phyloP scores from a whole-genome alignment of 2,329 filamentous ascomycete species.

The Neonectria faginata region DNA sequence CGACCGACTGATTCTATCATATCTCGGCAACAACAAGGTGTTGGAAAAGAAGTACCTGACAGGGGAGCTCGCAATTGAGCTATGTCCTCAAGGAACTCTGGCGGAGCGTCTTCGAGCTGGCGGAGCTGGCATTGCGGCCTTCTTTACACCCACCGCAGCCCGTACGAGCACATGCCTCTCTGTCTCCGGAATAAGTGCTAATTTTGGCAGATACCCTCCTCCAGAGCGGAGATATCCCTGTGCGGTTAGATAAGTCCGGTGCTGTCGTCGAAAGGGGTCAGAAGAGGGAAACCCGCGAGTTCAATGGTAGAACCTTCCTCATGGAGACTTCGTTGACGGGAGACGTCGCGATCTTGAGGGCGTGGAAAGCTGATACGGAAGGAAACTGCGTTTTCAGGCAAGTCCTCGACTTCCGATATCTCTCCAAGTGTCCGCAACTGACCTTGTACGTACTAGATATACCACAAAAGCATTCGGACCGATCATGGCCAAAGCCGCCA shows the following conservation, averaged over 20 bases:
- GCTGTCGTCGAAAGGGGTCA: slow-evolving; percentile 72
- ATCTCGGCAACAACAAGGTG: slow-evolving; percentile 81
- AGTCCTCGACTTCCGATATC: slow-evolving; percentile 22
- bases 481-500: slow-evolving; percentile 85
- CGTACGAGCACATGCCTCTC: slow-evolving; percentile 55
- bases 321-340: slow-evolving; percentile 83
- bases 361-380: slow-evolving; percentile 79
- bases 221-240: slow-evolving; percentile 75
- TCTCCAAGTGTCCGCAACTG: rapidly evolving
- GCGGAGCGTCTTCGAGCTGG: slow-evolving; percentile 79
- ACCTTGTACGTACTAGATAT: slow-evolving; percentile 57
- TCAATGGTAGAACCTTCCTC: slow-evolving; percentile 77
- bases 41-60: slow-evolving; percentile 80
- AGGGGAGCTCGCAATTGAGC: slow-evolving; percentile 79
- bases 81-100: slow-evolving; percentile 81
- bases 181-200: slow-evolving; percentile 5
- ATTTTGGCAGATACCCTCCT: slow-evolving; percentile 67
- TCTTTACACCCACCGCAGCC: slow-evolving; percentile 81
- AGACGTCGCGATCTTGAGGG: slow-evolving; percentile 81
- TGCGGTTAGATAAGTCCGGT: slow-evolving; percentile 69
- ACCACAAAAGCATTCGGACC: slow-evolving; percentile 81
- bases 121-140: slow-evolving; percentile 82
- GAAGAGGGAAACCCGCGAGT: slow-evolving; percentile 77
- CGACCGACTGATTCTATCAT: slow-evolving; percentile 78
- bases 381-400: slow-evolving; percentile 85